Evolutionary conservation across 495 filamentous ascomycete species (phyloP).

Genomic region (Neurospora sublineolata): DNA sequence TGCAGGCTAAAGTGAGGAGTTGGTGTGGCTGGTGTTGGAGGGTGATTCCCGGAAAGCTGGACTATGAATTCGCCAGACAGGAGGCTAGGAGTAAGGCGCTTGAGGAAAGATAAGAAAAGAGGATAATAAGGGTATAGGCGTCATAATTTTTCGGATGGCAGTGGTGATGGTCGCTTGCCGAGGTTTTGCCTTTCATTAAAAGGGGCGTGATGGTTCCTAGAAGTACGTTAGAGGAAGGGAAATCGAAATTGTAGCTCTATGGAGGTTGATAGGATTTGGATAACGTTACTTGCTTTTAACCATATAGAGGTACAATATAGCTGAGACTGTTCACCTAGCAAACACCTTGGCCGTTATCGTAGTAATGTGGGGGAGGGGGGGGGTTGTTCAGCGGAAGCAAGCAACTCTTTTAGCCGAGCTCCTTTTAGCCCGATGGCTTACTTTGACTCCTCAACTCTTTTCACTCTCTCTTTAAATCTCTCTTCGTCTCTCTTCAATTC

Average conservation of each 20-base stretch:
- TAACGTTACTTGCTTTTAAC: neutral
- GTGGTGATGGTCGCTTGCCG: neutral
- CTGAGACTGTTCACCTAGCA: neutral
- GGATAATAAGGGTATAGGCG: neutral
- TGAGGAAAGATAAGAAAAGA: slow-evolving; percentile 3
- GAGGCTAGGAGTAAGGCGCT: neutral
- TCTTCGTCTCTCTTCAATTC: too few species aligned
- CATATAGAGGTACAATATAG: neutral
- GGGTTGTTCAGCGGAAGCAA: too few species aligned
- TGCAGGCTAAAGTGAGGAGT: slow-evolving; percentile 42
- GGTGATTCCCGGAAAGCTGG: slow-evolving; percentile 38
- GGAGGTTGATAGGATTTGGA: neutral
- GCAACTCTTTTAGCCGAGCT: too few species aligned
- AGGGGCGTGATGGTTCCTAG: neutral
- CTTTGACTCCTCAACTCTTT: too few species aligned
- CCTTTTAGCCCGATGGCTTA: too few species aligned
- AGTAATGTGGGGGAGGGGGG: neutral
- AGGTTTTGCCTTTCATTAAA: neutral
- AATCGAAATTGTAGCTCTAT: neutral
- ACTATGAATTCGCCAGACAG: slow-evolving; percentile 17
- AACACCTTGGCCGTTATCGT: neutral
- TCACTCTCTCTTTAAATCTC: too few species aligned
- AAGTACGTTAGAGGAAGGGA: neutral
- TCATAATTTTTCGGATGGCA: neutral
- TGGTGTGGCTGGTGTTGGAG: slow-evolving; percentile 60